Percentiles rank a stretch among this genome's conserved stretches.
phyloP scores from a whole-genome alignment of 495 filamentous ascomycete genomes.

The Glutinoglossum americanum region DNA sequence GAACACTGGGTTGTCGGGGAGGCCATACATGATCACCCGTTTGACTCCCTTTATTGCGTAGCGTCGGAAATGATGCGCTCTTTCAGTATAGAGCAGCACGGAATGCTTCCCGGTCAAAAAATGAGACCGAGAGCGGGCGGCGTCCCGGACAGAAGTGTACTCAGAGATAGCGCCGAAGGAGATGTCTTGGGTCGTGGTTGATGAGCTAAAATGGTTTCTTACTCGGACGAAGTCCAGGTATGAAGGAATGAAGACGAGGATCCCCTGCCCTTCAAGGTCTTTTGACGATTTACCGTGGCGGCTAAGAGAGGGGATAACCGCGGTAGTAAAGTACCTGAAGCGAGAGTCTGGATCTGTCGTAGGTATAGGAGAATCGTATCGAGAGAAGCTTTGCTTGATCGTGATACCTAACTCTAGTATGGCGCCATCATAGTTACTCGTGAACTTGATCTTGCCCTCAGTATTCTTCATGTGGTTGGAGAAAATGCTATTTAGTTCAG shows the following conservation, averaged over 20 bases:
- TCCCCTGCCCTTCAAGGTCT: conserved; percentile 29
- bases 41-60: conserved; percentile 61
- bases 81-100: conserved; percentile 74
- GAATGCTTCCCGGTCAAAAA: conserved; percentile 66
- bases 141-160: conserved; percentile 54
- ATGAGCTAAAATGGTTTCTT: conserved; percentile 74
- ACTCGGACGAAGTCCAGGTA: conserved; percentile 89
- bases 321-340: conserved; percentile 77
- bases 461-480: conserved; percentile 58
- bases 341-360: conserved; percentile 61
- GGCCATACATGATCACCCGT: conserved; percentile 59
- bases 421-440: conserved; percentile 40
- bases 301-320: conserved; percentile 50
- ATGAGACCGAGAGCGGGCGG: conserved; percentile 65
- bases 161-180: conserved; percentile 77
- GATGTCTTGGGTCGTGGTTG: conserved; percentile 38
- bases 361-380: conserved; percentile 51
- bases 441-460: conserved; percentile 51
- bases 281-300: conserved; percentile 24
- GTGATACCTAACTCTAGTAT: conserved; percentile 41
- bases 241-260: conserved; percentile 69
- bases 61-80: conserved; percentile 82
- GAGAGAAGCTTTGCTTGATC: conserved; percentile 71
- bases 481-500: conserved; percentile 67
- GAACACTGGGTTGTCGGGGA: conserved; percentile 76